Evolutionary conservation across 306 rosid genomes (phyloP).

Genomic region (Ammopiptanthus mongolicus): DNA sequence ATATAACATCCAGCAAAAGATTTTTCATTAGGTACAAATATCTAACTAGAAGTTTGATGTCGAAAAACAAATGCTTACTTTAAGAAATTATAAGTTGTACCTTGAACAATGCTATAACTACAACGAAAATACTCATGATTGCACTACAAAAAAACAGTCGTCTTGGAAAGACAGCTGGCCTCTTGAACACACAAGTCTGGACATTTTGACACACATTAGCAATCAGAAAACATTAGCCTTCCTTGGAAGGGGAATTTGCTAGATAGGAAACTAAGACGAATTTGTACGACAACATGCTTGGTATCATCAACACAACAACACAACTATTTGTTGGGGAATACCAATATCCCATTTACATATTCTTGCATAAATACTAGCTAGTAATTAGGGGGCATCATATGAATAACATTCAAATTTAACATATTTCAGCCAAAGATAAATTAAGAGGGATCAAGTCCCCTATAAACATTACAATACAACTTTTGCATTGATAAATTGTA

Average conservation of each 20-base stretch:
- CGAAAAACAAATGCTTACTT: not conserved
- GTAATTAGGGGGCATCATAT: too few relatives aligned
- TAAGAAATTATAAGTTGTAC: constrained; percentile 22
- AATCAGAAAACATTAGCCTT: not conserved
- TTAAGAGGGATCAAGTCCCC: too few relatives aligned
- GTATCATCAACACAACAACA: not conserved
- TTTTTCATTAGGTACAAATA: not conserved
- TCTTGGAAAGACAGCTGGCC: constrained; percentile 52
- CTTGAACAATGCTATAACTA: constrained; percentile 72
- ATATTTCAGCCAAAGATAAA: too few relatives aligned
- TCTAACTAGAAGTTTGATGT: not conserved
- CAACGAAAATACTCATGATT: constrained; percentile 72
- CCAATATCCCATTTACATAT: too few relatives aligned
- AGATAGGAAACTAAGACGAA: not conserved
- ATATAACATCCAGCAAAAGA: not conserved
- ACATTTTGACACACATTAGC: constrained; percentile 13
- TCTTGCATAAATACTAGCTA: too few relatives aligned
- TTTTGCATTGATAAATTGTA: too few relatives aligned
- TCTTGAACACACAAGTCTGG: constrained; percentile 59
- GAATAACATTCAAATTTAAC: too few relatives aligned
- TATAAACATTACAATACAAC: too few relatives aligned
- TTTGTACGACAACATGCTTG: not conserved
- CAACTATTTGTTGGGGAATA: too few relatives aligned
- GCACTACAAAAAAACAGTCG: constrained; percentile 55
- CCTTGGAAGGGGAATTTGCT: not conserved